phyloP scores from a whole-genome alignment of 1,139 yeast genomes.

The Magnusiomyces suaveolens region DNA sequence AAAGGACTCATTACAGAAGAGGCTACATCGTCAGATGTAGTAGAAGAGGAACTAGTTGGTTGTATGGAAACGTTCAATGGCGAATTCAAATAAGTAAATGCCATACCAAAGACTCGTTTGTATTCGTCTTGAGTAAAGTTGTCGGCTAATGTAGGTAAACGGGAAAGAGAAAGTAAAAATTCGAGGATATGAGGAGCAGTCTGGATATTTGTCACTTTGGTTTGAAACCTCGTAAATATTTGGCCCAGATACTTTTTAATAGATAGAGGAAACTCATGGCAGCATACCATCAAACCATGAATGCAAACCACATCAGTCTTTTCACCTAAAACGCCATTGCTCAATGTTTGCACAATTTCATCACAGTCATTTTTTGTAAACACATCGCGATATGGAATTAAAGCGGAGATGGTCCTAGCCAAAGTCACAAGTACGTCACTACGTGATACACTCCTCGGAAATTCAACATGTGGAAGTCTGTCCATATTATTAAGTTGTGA shows the following conservation, averaged over 20 bases:
- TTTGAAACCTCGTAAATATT: conserved; percentile 60
- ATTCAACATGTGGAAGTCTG: conserved; percentile 38
- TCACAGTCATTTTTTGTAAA: conserved; percentile 61
- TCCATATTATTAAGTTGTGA: conserved; percentile 44
- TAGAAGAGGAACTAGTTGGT: conserved; percentile 11
- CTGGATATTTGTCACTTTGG: conserved; percentile 58
- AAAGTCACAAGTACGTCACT: conserved; percentile 60
- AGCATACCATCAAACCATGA: conserved; percentile 65
- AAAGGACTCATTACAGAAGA: conserved; percentile 30
- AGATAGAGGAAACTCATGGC: conserved; percentile 70
- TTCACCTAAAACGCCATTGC: conserved; percentile 59
- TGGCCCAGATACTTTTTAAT: conserved; percentile 58
- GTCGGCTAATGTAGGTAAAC: conserved; percentile 57
- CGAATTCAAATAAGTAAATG: conserved; percentile 68
- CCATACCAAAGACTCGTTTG: conserved; percentile 72
- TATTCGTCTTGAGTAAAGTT: conserved; percentile 71
- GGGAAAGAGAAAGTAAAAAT: conserved; percentile 55
- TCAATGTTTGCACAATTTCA: conserved; percentile 53
- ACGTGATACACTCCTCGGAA: conserved; percentile 42
- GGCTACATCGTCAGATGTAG: conserved; percentile 19
- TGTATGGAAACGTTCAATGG: conserved; percentile 33
- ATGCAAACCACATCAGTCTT: conserved; percentile 70
- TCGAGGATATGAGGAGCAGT: conserved; percentile 72
- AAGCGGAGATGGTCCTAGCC: conserved; percentile 55
- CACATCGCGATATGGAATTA: conserved; percentile 53